Base-by-base conservation (phyloP, 2,329 filamentous ascomycete species). In the Nannizzia gypsea region DNA sequence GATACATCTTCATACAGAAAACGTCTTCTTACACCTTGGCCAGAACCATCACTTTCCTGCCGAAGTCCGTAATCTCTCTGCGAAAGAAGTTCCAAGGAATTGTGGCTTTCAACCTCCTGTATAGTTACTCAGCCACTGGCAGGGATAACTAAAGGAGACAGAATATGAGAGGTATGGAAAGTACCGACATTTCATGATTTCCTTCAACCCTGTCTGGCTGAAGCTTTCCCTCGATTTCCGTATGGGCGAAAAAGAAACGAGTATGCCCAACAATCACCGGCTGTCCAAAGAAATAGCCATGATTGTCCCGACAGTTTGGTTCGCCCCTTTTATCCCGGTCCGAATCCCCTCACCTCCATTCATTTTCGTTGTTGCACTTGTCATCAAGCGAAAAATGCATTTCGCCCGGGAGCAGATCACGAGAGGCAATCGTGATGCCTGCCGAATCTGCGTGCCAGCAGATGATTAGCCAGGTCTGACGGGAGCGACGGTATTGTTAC, bases 271-370 rank as follows among this genome's bases (percentile, higher is more conserved):
- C 50, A 54, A 34, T 24, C 15, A n/a, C 26, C 17, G 28, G 50
- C 15, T 15, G 6, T 34, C 50, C 50, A 54, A 34, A 54, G 26
- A 54, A 54, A 54, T 31, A 15, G n/a, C 15, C 50, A 31, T 34
- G 26, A 36, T 34, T 26, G 13, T 54, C 50, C 50, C 50, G 50
- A 54, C 50, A 54, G 26, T 20, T 36, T 54, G 48, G 50, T 17
- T 34, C 50, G 50, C 50, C 50, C 48, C 50, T 26, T 54, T 54
- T 54, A 54, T 34, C 50, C 50, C 50, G 9, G 50, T 34, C 26
- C n/a, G 15, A 54, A 36, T 28, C 50, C 50, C 50, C 50, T 34
- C 28, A 54, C 11, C n/a, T 42, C n/a, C n/a, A n/a, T 6, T 5
- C 5, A 42, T 42, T 31, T n/a, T 54, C n/a, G 31, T 20, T 31